These are phyloP conservation scores for Triglochin maritima DNA, from an alignment of 106 monocot species.

Conservation along the genomic window DNA sequence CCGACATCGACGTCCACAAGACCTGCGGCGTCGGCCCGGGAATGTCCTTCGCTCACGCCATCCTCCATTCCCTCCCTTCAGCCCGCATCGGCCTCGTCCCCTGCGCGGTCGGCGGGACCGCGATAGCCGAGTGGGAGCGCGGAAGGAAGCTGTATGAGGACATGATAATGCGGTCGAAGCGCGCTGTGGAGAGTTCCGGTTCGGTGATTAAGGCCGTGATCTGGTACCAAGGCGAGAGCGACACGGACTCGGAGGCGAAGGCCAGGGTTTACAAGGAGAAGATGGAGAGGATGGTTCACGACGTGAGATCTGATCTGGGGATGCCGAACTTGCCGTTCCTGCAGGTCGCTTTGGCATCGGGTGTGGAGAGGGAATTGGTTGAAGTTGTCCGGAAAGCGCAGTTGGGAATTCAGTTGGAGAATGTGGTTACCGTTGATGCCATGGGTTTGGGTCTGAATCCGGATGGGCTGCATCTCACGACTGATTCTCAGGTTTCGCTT, in stretches of 20 bases:
- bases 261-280: slow-evolving; percentile 28
- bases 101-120: slow-evolving; percentile 22
- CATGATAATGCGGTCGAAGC: slow-evolving; percentile 6
- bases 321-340: slow-evolving; percentile 43
- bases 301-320: slow-evolving; percentile 40
- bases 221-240: slow-evolving; percentile 75
- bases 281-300: slow-evolving; percentile 38
- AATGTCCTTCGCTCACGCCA: slow-evolving; percentile 21
- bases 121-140: slow-evolving; percentile 14
- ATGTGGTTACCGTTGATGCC: slow-evolving; percentile 61
- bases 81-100: slow-evolving; percentile 15
- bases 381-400: slow-evolving; percentile 58
- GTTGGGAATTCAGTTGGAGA: slow-evolving; percentile 33
- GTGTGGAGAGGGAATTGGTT: slow-evolving; percentile 20
- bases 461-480: slow-evolving; percentile 54
- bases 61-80: not conserved
- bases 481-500: slow-evolving; percentile 50
- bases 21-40: slow-evolving; percentile 29
- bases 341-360: slow-evolving; percentile 68
- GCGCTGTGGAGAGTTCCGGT: slow-evolving; percentile 8
- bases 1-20: slow-evolving; percentile 15
- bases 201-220: slow-evolving; percentile 13
- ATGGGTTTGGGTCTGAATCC: slow-evolving; percentile 43
- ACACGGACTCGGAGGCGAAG: slow-evolving; percentile 21
- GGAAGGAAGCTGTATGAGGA: slow-evolving; percentile 10